A percentile compares a stretch with the other conserved stretches of the same genome.
Conservation (phyloP, 805 yeast genomes). For the Allodekkera sacchari region DNA sequence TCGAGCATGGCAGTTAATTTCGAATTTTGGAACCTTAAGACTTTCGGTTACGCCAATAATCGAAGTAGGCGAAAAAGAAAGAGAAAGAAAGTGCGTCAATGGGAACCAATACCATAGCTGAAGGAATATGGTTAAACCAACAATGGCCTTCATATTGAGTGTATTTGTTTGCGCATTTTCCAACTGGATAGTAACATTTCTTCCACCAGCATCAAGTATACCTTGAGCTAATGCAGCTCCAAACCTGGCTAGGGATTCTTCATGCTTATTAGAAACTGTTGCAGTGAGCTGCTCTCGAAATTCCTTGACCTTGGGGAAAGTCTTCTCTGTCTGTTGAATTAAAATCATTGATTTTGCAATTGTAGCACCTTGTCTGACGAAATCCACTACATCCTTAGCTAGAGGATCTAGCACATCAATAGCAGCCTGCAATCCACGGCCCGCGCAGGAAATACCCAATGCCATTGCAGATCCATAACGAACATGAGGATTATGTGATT, state of each 20-base stretch:
- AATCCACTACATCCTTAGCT: slow-evolving; percentile 89
- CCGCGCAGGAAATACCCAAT: slow-evolving; percentile 94
- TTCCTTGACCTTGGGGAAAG: slow-evolving; percentile 71
- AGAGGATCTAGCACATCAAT: slow-evolving; percentile 88
- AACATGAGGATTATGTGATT: slow-evolving; percentile 95
- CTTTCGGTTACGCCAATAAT: slow-evolving; percentile 81
- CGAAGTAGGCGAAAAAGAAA: slow-evolving; percentile 89
- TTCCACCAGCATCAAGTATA: slow-evolving; percentile 96
- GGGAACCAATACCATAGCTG: slow-evolving; percentile 99
- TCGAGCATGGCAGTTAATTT: slow-evolving; percentile 72
- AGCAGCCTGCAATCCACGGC: slow-evolving; percentile 81
- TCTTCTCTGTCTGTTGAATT: slow-evolving; percentile 77
- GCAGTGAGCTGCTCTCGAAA: slow-evolving; percentile 67
- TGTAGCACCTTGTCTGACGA: slow-evolving; percentile 96
- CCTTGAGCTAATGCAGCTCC: slow-evolving; percentile 98
- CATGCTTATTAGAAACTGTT: slow-evolving; percentile 80
- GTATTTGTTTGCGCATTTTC: slow-evolving; percentile 88
- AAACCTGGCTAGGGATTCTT: slow-evolving; percentile 94
- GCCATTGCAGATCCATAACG: slow-evolving; percentile 98
- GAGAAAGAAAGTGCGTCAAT: slow-evolving; percentile 81
- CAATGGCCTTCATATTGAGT: slow-evolving; percentile 82
- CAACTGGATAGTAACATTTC: slow-evolving; percentile 88
- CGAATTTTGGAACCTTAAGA: slow-evolving; percentile 78
- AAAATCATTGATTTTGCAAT: slow-evolving; percentile 87
- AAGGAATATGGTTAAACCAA: slow-evolving; percentile 80